Evolutionary conservation across 2,329 filamentous ascomycete genomes (phyloP), one percentile per base, ranked within the genome.

Genomic region (Pseudogymnoascus sp.): DNA sequence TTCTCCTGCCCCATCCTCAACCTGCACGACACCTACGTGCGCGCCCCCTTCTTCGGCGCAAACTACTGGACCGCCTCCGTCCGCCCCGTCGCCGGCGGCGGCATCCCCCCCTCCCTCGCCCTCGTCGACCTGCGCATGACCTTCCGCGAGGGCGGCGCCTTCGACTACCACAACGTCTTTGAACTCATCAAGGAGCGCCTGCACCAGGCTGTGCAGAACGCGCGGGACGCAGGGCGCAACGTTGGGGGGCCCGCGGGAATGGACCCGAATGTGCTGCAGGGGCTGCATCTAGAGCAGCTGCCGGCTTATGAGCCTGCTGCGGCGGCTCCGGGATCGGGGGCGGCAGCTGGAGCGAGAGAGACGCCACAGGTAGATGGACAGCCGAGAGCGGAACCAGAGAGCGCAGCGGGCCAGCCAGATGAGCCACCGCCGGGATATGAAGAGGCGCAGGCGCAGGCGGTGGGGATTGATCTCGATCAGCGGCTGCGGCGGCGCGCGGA

Each of bases 111-210:
- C 4, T 80, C 88, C 21, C 82, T 91, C 66, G 83, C 88, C 17
- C 85, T 87, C 29, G 80, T 96, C 46, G 91, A 95, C 70, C 76
- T 96, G 68, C 92, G 90, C 73, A 82, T 97, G 70, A 92, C 88
- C 21, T 97, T 97, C 80, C 93, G 92, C 73, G 93, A 97, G 66
- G 93, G 93, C 46, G 93, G 93, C n/a, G 93, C 93, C 64, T 95
- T 89, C 74, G 92, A 96, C 69, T 97, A 96, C 72, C 88, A 93
- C 70, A 84, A 85, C 60, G 85, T 85, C 61, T 96, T 93, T 72
- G 91, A 96, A 70, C 82, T 89, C 63, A 86, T 97, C 67, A 92
- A 91, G 72, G 93, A 96, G 72, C 84, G 91, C 6, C 78, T 96
- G 63, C 83, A 88, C 67, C 91, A 97, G 70, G 91, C 88, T 7